Base-by-base conservation (phyloP, 2,329 filamentous ascomycete species). In the Neonectria sp. region DNA sequence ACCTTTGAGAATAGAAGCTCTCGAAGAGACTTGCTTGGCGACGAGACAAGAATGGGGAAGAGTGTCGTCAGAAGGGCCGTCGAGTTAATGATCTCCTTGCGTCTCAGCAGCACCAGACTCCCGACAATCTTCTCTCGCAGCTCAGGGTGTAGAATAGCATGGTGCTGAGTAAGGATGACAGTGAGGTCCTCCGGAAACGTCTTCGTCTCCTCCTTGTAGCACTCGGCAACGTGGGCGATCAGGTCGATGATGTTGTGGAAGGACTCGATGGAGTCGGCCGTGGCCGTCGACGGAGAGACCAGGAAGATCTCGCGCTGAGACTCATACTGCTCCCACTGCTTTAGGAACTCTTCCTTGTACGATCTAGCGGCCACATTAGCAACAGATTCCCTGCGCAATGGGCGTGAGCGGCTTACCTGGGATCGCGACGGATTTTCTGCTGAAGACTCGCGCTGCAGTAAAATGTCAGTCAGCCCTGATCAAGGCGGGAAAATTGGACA, bases 121-220 rank as follows among this genome's bases (percentile, higher is more conserved):
- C 94, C 93, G 2, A 98, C 95, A 64, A 98, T 90, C 88, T 98
- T 98, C 81, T 98, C 96, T 43, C 96, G 89, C 74, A 99, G 82
- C 70, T 98, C 95, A 4, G 91, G 86, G 75, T 97, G 93, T 35
- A 99, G 86, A 3, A 91, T 87, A 52, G 92, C 89, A 86, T 98
- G 95, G 78, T 98, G 94, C 73, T 92, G 86, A 55, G 90, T 90
- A 53, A 99, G 83, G 66, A 99, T 92, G 35, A 91, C 87, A 77
- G 94, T 94, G 55, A 99, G 86, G 71, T 97, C 93, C 48, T 91
- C 87, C 25, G 95, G 90, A 73, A 98, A 98, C 11, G 88, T 85
- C 59, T 86, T 86, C 2, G 95, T 95, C 68, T 95, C 88, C 65
- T 92, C 89, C 57, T 94, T 94, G 81, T 97, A 99, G 84, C 94